phyloP scores from a whole-genome alignment of 208 protist species.

The Leishmania gerbilli region DNA sequence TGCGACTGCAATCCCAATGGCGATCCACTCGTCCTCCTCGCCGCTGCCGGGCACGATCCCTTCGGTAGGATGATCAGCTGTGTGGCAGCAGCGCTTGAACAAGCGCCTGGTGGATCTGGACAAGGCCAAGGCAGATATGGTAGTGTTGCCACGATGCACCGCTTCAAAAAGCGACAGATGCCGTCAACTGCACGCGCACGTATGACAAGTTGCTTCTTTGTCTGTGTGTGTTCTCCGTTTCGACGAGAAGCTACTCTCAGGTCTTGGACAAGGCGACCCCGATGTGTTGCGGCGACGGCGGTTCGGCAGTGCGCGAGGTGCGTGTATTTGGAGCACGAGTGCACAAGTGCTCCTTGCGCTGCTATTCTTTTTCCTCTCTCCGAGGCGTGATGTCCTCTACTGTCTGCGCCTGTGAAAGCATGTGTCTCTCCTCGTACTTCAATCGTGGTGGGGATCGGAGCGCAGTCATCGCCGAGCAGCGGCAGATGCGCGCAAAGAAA shows the following conservation, averaged over 20 bases:
- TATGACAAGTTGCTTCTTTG: not conserved
- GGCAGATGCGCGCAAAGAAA: not conserved
- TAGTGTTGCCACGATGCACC: not conserved
- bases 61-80: conserved; percentile 4
- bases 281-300: not conserved
- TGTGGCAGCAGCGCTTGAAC: conserved; percentile 22
- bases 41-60: conserved; percentile 14
- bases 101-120: conserved; percentile 28
- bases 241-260: not conserved
- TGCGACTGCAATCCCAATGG: conserved; percentile 3
- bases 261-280: not conserved
- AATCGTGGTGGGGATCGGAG: not conserved
- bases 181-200: not conserved
- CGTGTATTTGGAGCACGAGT: not conserved
- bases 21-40: conserved; percentile 13
- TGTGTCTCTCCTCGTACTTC: not conserved
- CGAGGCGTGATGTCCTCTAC: not conserved
- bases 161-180: not conserved
- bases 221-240: not conserved
- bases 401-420: not conserved
- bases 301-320: not conserved
- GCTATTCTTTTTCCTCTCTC: conserved; percentile 11
- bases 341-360: not conserved
- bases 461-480: not conserved
- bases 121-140: conserved; percentile 28